Base-by-base conservation (phyloP, 225 moss, liverwort and hornwort genomes). In the Thuidium tamariscinum region DNA sequence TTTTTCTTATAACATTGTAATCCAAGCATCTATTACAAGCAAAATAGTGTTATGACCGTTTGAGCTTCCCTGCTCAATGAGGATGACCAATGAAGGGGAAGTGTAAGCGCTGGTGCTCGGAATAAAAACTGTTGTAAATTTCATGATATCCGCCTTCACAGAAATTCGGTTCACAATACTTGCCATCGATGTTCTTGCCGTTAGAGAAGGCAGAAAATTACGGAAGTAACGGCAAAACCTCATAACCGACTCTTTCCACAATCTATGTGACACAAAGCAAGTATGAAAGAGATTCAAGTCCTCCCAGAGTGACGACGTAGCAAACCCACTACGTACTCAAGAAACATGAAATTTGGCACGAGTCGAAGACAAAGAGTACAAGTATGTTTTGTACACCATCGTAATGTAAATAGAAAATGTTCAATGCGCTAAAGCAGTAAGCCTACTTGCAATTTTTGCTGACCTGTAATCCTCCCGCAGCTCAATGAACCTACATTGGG, bases 381-480 rank as follows among this genome's bases (percentile, higher is more conserved):
- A 16, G 87, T 74, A 83, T 82, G 42, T 32, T 75, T 57, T 74
- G 57, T 29, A 16, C 13, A 26, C 32, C 54, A 85, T 86, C 41
- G 72, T 77, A 51, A 75, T 75, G 69, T 60, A 49, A 77, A 83
- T 23, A 37, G 52, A 80, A 74, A 39, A 89, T 76, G 54, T 71
- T 91, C 80, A 94, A 56, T 94, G 92, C 49, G 85, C 94, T 88
- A 95, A 89, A 75, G 96, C 90, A 74, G 92, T 89, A 80, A 98
- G 95, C 77, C 96, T 95, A 83, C 90, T 96, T 44, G 93, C 95
- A 91, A 95, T 98, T 86, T 95, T 98, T 37, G 96, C 95, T 86
- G 92, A 94, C 81, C 93, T 95, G 80, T 98, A 96, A 86, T 98
- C 96, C 89, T 98, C 97, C 85, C 96, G 92, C 71, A 95, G 82